Percentiles rank a stretch among this genome's conserved stretches.
These are phyloP conservation scores for Anisogramma anomala DNA, from an alignment of 2,329 filamentous ascomycete species.

Conservation along the genomic window DNA sequence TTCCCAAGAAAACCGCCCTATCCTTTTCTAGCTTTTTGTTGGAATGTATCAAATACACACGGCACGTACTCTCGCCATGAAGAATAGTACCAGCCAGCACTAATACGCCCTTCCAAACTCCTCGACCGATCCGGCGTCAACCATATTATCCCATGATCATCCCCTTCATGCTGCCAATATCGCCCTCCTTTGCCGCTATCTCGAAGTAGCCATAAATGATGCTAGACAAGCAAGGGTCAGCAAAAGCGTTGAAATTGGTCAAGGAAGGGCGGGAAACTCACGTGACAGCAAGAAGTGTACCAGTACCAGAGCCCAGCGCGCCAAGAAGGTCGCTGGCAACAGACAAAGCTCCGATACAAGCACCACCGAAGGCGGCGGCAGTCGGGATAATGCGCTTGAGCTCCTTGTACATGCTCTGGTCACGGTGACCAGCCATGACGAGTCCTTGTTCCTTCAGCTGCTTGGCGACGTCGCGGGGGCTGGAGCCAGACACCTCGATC, in stretches of 20 bases:
- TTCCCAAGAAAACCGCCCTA: constrained; percentile 3
- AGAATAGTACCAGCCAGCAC: constrained; percentile 1
- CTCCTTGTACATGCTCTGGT: constrained; percentile 99
- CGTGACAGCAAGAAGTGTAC: constrained; percentile 97
- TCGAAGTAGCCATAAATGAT: constrained; percentile 99
- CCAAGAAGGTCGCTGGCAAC: constrained; percentile 92
- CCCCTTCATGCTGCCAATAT: constrained; percentile 71
- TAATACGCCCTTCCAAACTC: neutral
- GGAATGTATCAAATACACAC: constrained; percentile 9
- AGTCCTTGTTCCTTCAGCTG: constrained; percentile 99
- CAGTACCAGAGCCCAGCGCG: constrained; percentile 89
- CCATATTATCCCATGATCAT: constrained; percentile 55
- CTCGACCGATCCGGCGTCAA: neutral
- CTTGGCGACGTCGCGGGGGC: constrained; percentile 96
- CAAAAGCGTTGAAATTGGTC: constrained; percentile 22
- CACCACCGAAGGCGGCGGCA: constrained; percentile 94
- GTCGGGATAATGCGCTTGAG: constrained; percentile 98
- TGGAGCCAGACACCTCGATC: constrained; percentile 98
- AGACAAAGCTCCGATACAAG: constrained; percentile 95
- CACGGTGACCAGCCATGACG: constrained; percentile 98
- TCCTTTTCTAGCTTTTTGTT: constrained; percentile 3
- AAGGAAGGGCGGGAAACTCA: constrained; percentile 42
- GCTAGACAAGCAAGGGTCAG: constrained; percentile 34
- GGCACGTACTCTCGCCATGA: constrained; percentile 1
- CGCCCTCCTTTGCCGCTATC: constrained; percentile 96